Evolutionary conservation across 2,329 filamentous ascomycete genomes (phyloP).

Genomic region (Fusarium verticillioides): DNA sequence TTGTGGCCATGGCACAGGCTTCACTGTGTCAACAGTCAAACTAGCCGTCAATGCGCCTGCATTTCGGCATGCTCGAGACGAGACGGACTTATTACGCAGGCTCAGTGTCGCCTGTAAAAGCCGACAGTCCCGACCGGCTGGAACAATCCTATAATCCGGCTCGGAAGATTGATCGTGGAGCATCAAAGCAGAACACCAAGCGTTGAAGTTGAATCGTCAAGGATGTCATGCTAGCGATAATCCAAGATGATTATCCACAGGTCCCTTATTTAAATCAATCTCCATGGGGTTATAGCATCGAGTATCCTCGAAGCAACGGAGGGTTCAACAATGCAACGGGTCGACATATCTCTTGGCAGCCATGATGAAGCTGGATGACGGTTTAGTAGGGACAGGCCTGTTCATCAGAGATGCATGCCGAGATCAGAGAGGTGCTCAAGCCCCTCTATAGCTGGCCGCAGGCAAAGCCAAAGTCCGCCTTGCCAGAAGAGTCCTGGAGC

Average conservation of each 20-base stretch:
- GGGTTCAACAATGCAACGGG: constrained; percentile 4
- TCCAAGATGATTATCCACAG: constrained; percentile 9
- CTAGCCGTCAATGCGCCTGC: not conserved
- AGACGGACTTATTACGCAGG: not conserved
- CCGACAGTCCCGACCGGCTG: not conserved
- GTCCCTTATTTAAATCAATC: constrained; percentile 1
- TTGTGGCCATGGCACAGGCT: not conserved
- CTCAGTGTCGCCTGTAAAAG: not conserved
- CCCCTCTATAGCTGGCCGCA: no score
- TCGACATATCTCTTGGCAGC: constrained; percentile 22
- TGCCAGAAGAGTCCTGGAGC: constrained; percentile 7
- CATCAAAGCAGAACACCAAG: not conserved
- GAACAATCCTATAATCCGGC: not conserved
- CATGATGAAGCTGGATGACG: not conserved
- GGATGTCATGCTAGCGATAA: not conserved
- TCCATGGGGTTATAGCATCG: constrained; percentile 10
- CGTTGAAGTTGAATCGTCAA: not conserved
- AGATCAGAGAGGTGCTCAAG: not conserved
- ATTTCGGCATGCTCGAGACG: constrained; percentile 5
- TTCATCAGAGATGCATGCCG: not conserved
- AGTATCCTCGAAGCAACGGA: not conserved
- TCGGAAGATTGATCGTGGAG: not conserved
- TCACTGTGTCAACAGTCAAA: not conserved
- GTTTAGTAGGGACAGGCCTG: not conserved
- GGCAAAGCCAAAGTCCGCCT: constrained; percentile 16